Conservation (phyloP, 1,139 yeast species). For the Eremothecium cymbalariae region DNA sequence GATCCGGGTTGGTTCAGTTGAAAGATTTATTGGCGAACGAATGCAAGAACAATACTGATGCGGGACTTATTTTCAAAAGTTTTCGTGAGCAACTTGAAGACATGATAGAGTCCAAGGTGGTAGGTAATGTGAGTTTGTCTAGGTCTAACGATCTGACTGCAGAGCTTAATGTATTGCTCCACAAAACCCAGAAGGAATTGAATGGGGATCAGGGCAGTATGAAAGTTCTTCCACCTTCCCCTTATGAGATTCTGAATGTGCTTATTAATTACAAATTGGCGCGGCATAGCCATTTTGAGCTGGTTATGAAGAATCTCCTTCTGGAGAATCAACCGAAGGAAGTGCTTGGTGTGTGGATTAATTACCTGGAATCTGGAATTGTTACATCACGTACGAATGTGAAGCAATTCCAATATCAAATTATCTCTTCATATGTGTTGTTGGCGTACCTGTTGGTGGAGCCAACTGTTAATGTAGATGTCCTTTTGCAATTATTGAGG, state of each 20-base stretch:
- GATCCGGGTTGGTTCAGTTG: neutral
- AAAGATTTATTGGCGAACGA: neutral
- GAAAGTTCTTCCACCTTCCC: constrained; percentile 16
- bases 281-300: constrained; percentile 24
- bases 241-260: constrained; percentile 23
- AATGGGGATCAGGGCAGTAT: constrained; percentile 7
- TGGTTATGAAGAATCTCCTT: constrained; percentile 20
- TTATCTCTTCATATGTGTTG: constrained; percentile 18
- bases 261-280: constrained; percentile 23
- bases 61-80: neutral
- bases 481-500: constrained; percentile 18
- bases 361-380: too few species aligned
- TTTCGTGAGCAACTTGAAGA: neutral
- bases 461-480: constrained; percentile 15
- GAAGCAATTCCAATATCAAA: too few species aligned
- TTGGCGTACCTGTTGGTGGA: constrained; percentile 22
- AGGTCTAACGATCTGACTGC: constrained; percentile 17
- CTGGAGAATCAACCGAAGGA: constrained; percentile 18
- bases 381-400: too few species aligned
- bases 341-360: constrained; percentile 28
- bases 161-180: constrained; percentile 17
- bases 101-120: neutral
- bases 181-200: constrained; percentile 13
- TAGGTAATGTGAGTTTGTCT: neutral
- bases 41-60: neutral